Evolutionary conservation across 1,284 basidiomycete genomes (phyloP), one percentile per base, ranked within the genome.

Genomic region (Ustilago shanxiensis): DNA sequence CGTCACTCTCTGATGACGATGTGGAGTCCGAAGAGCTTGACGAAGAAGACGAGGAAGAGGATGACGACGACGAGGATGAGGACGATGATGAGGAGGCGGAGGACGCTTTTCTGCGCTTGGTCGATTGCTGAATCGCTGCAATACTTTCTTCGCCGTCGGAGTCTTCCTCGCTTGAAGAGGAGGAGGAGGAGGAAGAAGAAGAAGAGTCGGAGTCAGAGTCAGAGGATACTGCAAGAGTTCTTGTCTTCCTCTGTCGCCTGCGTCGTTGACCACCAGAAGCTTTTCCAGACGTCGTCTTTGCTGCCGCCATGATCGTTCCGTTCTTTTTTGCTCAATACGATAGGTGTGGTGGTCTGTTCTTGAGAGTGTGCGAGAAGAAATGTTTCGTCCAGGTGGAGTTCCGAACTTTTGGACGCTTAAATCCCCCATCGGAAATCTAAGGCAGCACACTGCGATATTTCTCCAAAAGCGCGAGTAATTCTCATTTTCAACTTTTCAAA

Each of bases 171-270:
- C 60, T 60, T 2, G 62, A 67, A 20, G 65, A 73, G 9, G 66
- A 67, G 24, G 62, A 67, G 18, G 65, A 73, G 9, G 66, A 67
- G 24, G 57, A 61, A 3, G 55, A 58, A 1, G 69, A 64, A n/a
- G 74, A 72, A 16, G 74, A 77, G 28, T 72, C 66, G 54, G 68
- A 71, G 16, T 59, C 55, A 28, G 60, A 57, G 22, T 66, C 69
- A 0, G 70, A 72, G 29, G 69, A 72, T 3, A 66, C 66, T 16
- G 70, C 66, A 16, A 72, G 61, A 4, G 75, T 77, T 31, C 75
- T 58, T 7, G 75, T 65, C 57, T 77, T 77, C 13, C 75, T 60
- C 33, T 72, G 70, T 9, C 75, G 59, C 54, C 57, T 66, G 13
- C 70, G 60, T 24, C 64, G 55, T 29, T 62, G 66, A 8, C 53